Evolutionary conservation across 352 stramenopile species (phyloP).

Genomic region (Globisporangium uncinulatum): DNA sequence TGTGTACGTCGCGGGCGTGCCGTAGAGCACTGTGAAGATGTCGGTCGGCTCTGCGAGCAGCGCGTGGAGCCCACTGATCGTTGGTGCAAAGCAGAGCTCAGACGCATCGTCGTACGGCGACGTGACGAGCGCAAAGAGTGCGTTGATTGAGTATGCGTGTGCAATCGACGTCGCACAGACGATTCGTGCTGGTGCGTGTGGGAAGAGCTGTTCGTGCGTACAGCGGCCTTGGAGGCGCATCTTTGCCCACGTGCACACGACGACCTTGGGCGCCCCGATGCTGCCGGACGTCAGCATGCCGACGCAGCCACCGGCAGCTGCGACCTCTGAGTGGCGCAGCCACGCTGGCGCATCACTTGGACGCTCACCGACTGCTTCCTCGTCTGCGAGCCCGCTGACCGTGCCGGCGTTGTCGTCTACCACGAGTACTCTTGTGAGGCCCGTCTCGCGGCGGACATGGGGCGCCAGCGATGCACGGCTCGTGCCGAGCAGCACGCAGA

Average conservation of each 20-base stretch:
- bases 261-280: constrained; percentile 71
- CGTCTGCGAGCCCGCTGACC: neutral
- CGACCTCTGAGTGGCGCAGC: constrained; percentile 27
- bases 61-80: constrained; percentile 38
- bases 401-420: constrained; percentile 27
- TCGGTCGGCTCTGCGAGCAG: constrained; percentile 31
- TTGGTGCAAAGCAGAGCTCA: constrained; percentile 66
- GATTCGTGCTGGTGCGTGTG: constrained; percentile 45
- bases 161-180: constrained; percentile 78
- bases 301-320: constrained; percentile 36
- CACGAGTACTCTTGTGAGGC: constrained; percentile 48
- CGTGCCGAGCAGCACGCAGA: constrained; percentile 45
- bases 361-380: constrained; percentile 14
- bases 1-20: constrained; percentile 77
- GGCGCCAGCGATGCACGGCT: constrained; percentile 43
- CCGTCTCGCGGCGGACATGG: constrained; percentile 48
- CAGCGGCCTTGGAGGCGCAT: constrained; percentile 76
- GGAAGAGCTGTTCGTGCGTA: constrained; percentile 76
- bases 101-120: constrained; percentile 54
- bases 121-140: constrained; percentile 71
- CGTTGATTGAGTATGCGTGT: constrained; percentile 85
- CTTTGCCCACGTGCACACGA: constrained; percentile 62
- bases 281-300: constrained; percentile 84
- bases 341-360: constrained; percentile 19
- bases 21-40: constrained; percentile 61